Conservation (phyloP, 2,329 filamentous ascomycete species). For the Sphaerulina populicola region DNA sequence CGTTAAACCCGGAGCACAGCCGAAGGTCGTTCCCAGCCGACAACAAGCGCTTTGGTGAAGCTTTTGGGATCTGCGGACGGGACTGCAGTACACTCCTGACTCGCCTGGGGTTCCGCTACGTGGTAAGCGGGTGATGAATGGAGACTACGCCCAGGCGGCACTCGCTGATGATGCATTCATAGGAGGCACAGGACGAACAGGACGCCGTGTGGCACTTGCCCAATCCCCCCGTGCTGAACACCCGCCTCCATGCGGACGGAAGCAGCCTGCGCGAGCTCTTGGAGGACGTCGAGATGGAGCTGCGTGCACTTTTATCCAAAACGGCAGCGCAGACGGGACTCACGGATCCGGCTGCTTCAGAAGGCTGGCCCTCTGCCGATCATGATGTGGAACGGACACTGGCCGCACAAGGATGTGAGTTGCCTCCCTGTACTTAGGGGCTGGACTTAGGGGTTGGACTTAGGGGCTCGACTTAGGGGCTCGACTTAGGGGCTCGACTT, state of each 20-base stretch:
- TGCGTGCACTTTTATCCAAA: slow-evolving; percentile 46
- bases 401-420: slow-evolving; percentile 30
- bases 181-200: slow-evolving; percentile 6
- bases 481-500: too few relatives aligned
- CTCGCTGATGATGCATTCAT: background rate
- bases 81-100: slow-evolving; percentile 53
- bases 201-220: slow-evolving; percentile 28
- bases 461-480: too few relatives aligned
- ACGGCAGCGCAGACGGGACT: slow-evolving; percentile 21
- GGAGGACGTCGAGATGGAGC: slow-evolving; percentile 53
- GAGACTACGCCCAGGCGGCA: background rate
- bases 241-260: slow-evolving; percentile 22
- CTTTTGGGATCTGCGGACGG: slow-evolving; percentile 45
- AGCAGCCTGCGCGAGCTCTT: slow-evolving; percentile 38
- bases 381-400: slow-evolving; percentile 31
- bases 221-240: slow-evolving; percentile 17
- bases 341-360: slow-evolving; percentile 24
- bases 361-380: slow-evolving; percentile 28
- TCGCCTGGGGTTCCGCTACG: slow-evolving; percentile 49
- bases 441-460: too few relatives aligned
- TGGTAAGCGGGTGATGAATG: slow-evolving; percentile 16
- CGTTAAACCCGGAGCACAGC: slow-evolving; percentile 43
- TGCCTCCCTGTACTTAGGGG: too few relatives aligned
- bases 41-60: slow-evolving; percentile 57
- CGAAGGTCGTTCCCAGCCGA: slow-evolving; percentile 49